Base-by-base conservation (phyloP, 148 eudicot genomes). In the Amaranthus cruentus region DNA sequence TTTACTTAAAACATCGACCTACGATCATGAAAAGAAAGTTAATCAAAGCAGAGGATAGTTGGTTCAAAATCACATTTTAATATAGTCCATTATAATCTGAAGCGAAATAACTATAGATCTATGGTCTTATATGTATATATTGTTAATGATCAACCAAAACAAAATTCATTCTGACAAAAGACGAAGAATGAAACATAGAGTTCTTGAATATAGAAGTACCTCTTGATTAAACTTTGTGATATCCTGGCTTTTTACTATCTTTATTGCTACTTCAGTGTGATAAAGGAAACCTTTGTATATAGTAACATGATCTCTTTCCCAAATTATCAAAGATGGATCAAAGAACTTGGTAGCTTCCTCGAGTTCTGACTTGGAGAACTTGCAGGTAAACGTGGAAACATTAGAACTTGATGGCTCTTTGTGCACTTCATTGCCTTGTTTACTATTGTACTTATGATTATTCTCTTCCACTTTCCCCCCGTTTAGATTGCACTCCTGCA, bases 1-100 rank as follows among this genome's bases (percentile, higher is more conserved):
- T 77, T 82, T 91, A 79, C 96, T 91, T 86, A 94, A 76, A 72
- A 90, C 80, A 62, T 85, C 88, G 70, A 94, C 97, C 98, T 91
- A 46, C 63, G n/a, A 69, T 55, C 38, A 28, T 28, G 54, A 67
- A 70, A 6, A 15, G 28, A 46, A 6, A 60, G 10, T 47, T 18
- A 55, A 21, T 28, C 38, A 1, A 28, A 50, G 66, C 43, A 58
- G 5, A 71, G 48, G 55, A 28, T 10, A 59, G 28, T 48, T 12
- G 4, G 42, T 66, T 66, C 43, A 3, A 15, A 48, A 28, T 60
- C 8, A 7, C 38, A 28, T 28, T 28, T 28, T 28, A 28, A 28
- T 28, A 28, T 28, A 28, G 38, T 28, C 38, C 38, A 28, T 28
- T 28, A 28, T 28, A 28, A 28, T 28, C 38, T 28, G 38, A 28